Evolutionary conservation across 2,329 filamentous ascomycete species (phyloP).

Genomic region (Didymosphaeria variabile): DNA sequence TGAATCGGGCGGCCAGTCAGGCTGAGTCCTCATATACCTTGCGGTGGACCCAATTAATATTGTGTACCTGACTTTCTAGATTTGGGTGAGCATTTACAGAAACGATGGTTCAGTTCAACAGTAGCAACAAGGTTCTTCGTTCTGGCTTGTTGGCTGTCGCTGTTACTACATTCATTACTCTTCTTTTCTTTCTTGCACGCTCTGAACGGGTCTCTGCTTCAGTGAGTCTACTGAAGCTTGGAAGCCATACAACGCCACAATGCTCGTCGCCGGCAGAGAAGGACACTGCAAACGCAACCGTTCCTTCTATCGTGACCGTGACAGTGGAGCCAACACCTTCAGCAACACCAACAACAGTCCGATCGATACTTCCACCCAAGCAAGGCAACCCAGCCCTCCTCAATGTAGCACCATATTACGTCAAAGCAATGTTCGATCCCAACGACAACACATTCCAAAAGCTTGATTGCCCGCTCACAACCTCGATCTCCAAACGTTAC

Average conservation of each 20-base stretch:
- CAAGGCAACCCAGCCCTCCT: not conserved
- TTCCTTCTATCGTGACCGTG: not conserved
- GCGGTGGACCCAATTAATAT: not conserved
- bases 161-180: not conserved
- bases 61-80: not conserved
- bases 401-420: conserved; percentile 9
- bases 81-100: not conserved
- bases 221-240: not conserved
- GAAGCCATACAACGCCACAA: not conserved
- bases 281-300: not conserved
- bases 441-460: conserved; percentile 7
- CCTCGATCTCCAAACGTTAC: conserved; percentile 9
- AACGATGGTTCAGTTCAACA: not conserved
- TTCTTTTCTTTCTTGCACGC: not conserved
- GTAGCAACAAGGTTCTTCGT: not conserved
- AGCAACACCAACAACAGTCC: not conserved
- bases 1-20: not conserved
- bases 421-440: conserved; percentile 16
- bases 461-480: conserved; percentile 5
- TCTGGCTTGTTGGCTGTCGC: not conserved
- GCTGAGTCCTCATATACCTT: not conserved
- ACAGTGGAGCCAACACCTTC: not conserved
- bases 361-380: conserved; percentile 3
- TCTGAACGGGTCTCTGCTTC: not conserved
- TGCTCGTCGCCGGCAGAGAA: not conserved